These are phyloP conservation scores for Lignosus rhinocerotis DNA, from an alignment of 1,284 basidiomycete genomes.

Conservation along the genomic window DNA sequence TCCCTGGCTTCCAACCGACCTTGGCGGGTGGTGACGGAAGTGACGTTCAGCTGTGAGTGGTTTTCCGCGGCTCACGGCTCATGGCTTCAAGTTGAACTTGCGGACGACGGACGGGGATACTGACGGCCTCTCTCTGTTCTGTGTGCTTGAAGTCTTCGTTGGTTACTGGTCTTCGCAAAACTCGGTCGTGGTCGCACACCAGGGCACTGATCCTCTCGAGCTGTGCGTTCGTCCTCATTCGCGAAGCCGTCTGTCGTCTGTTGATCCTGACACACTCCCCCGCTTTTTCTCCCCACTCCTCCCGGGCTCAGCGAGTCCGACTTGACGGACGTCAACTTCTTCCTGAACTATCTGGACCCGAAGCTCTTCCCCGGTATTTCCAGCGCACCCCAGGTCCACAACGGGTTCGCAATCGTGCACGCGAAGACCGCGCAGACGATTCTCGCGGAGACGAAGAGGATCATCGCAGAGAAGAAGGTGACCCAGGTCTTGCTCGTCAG, in stretches of 20 bases:
- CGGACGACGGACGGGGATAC: not conserved
- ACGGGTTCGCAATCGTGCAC: constrained; percentile 51
- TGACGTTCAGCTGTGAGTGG: constrained; percentile 40
- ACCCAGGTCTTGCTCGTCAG: constrained; percentile 40
- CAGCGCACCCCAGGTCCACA: constrained; percentile 41
- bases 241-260: no score
- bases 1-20: constrained; percentile 45
- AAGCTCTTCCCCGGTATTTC: constrained; percentile 50
- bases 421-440: constrained; percentile 40
- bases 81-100: no score
- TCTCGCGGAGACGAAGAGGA: constrained; percentile 39
- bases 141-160: constrained; percentile 40
- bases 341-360: constrained; percentile 35
- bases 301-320: constrained; percentile 38
- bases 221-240: constrained; percentile 31
- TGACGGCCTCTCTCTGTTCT: not conserved
- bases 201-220: constrained; percentile 53
- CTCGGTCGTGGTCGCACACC: constrained; percentile 50
- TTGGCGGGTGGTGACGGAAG: constrained; percentile 50
- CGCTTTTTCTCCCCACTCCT: no score
- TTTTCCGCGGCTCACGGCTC: not conserved
- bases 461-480: constrained; percentile 36
- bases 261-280: no score
- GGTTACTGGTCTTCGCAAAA: constrained; percentile 47
- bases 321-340: constrained; percentile 49